Evolutionary conservation across 805 yeast genomes (phyloP).

Genomic region (Lipomyces yamadae): DNA sequence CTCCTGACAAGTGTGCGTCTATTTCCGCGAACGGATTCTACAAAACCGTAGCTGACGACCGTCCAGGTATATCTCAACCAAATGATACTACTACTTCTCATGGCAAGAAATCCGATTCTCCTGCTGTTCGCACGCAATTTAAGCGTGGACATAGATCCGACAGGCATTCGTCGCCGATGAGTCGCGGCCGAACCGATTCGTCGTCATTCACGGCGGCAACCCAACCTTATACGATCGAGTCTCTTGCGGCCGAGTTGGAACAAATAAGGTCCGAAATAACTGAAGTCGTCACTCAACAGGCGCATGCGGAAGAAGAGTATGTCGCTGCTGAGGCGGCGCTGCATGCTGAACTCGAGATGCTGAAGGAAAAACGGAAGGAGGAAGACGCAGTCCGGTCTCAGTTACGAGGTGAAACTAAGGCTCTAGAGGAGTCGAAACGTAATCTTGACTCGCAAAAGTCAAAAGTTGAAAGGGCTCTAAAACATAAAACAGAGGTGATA

Average conservation of each 20-base stretch:
- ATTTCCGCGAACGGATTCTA: background rate
- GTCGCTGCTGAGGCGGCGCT: constrained; percentile 39
- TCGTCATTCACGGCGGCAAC: constrained; percentile 38
- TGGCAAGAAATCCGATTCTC: constrained; percentile 9
- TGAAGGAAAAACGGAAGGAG: constrained; percentile 42
- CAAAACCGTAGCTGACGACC: background rate
- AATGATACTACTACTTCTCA: background rate
- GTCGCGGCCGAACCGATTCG: constrained; percentile 18
- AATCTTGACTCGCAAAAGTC: constrained; percentile 46
- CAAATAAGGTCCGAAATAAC: constrained; percentile 45
- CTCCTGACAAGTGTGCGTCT: constrained; percentile 1
- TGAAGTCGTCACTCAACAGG: constrained; percentile 40
- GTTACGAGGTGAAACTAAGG: constrained; percentile 46
- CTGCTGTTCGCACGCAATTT: constrained; percentile 30
- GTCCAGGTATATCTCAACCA: background rate
- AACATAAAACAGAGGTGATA: constrained; percentile 32
- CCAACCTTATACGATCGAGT: constrained; percentile 44
- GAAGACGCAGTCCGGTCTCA: constrained; percentile 45
- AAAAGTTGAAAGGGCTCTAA: constrained; percentile 40
- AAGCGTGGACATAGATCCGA: constrained; percentile 23
- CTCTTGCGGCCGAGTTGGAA: constrained; percentile 46
- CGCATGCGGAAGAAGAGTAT: constrained; percentile 43
- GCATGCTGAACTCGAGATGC: constrained; percentile 41
- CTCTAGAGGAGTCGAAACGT: constrained; percentile 47
- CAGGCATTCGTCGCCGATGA: constrained; percentile 22